Evolutionary conservation across 352 stramenopile genomes (phyloP).

Genomic region (Phytophthora pluvialis): DNA sequence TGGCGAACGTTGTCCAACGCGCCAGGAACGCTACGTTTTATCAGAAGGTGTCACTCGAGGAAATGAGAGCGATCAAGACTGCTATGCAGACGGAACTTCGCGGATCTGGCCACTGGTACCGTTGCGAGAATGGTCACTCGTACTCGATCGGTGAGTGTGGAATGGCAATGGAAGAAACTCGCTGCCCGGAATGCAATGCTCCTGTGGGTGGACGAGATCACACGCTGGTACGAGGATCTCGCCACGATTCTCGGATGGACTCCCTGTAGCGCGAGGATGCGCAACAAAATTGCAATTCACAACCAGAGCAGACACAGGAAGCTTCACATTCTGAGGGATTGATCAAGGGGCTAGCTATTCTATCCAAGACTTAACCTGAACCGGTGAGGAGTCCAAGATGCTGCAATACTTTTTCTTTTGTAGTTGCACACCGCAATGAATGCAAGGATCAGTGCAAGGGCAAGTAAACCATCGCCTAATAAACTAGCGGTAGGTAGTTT

Average conservation of each 20-base stretch:
- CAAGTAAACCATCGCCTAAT: too few species aligned
- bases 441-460: too few species aligned
- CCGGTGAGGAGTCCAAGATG: too few species aligned
- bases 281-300: background rate
- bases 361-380: too few species aligned
- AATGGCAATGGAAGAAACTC: constrained; percentile 65
- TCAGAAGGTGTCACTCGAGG: constrained; percentile 35
- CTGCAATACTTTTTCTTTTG: too few species aligned
- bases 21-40: constrained; percentile 38
- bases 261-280: constrained; percentile 1
- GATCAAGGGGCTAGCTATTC: too few species aligned
- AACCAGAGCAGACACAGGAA: too few species aligned
- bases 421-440: too few species aligned
- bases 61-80: constrained; percentile 37
- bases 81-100: constrained; percentile 44
- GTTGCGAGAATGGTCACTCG: constrained; percentile 82
- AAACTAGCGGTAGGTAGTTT: too few species aligned
- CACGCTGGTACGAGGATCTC: constrained; percentile 13
- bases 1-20: constrained; percentile 8
- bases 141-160: constrained; percentile 89
- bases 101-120: constrained; percentile 65
- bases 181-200: constrained; percentile 75
- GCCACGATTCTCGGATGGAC: constrained; percentile 26
- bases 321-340: too few species aligned
- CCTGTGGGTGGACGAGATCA: constrained; percentile 66